Base-by-base conservation (phyloP, 108 stramenopile species). In the Schizochytrium sp. region DNA sequence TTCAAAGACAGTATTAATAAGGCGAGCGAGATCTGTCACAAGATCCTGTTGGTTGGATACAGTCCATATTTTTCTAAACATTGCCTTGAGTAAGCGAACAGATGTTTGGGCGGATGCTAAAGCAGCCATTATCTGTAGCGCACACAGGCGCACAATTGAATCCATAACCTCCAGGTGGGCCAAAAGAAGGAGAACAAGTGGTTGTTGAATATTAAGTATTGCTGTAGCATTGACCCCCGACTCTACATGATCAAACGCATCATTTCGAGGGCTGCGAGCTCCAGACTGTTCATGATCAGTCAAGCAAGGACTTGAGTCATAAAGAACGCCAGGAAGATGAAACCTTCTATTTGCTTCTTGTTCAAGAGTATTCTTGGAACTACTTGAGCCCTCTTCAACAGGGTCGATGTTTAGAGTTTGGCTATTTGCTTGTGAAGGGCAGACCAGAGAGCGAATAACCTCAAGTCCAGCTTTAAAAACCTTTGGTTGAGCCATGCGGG, bases 71-170 rank as follows among this genome's bases (percentile, higher is more conserved):
- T 83, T 83, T 5, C 76, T 17, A 28, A 83, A 83, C 47, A 83
- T 46, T 13, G 76, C 76, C 53, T 83, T 83, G 76, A 83, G 76
- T 53, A 55, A 53, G 76, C 76, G 76, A 17, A 83, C 76, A n/a
- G 76, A 83, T 10, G 76, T 83, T 2, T 83, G 76, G 1, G 50
- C 47, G 50, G 38, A 55, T 5, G 50, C 76, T 5, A 83, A 53
- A 1, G 76, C 76, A 5, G 53, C 76, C 47, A 83, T 83, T n/a
- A 83, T 83, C 76, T 83, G 76, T 44, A 69, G 15, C 10, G 64
- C 64, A 69, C 44, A 69, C 12, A 69, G 64, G 10, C 64, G 7
- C 0, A 44, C 40, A 8, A 44, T 44, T 8, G 8, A 8, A 0
- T 69, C 64, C 64, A 69, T 69, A 44, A 8, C 19, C 64, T 69